A percentile compares a stretch with the other conserved stretches of the same genome.
These are phyloP conservation scores for Nicotiana sylvestris DNA, from an alignment of 257 asterid genomes.

Conservation along the genomic window DNA sequence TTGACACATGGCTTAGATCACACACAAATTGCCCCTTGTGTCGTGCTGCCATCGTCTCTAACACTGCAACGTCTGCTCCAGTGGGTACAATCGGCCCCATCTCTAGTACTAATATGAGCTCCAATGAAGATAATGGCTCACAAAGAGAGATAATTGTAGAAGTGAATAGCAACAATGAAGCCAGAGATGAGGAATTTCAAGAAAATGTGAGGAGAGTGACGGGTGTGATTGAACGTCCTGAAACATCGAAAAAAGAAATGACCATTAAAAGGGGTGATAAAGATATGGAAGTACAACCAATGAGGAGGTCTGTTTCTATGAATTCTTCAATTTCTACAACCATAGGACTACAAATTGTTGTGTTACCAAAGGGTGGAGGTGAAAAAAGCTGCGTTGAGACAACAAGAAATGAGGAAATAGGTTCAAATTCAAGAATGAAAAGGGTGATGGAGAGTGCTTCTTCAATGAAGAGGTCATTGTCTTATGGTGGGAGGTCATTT, in stretches of 20 bases:
- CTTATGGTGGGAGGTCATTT: constrained; percentile 14
- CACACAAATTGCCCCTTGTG: constrained; percentile 23
- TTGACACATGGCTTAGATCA: constrained; percentile 20
- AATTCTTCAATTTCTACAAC: constrained; percentile 2
- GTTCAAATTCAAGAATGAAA: constrained; percentile 4
- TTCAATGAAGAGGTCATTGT: constrained; percentile 17
- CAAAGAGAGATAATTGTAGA: background rate
- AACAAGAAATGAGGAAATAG: background rate
- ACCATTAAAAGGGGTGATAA: background rate
- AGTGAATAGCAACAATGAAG: background rate
- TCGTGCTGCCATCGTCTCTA: constrained; percentile 15
- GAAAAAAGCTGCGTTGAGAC: background rate
- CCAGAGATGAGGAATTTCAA: background rate
- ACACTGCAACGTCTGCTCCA: background rate
- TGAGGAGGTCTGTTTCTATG: constrained; percentile 13
- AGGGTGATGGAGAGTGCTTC: background rate
- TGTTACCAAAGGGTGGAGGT: background rate
- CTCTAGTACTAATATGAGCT: background rate
- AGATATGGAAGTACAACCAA: background rate
- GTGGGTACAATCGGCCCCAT: background rate
- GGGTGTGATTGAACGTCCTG: background rate
- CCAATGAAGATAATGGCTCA: background rate
- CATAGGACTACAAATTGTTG: background rate
- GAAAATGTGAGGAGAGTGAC: background rate
- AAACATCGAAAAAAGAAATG: background rate